These are phyloP conservation scores for Porcisia deanei DNA, from an alignment of 208 protist species.

Conservation along the genomic window DNA sequence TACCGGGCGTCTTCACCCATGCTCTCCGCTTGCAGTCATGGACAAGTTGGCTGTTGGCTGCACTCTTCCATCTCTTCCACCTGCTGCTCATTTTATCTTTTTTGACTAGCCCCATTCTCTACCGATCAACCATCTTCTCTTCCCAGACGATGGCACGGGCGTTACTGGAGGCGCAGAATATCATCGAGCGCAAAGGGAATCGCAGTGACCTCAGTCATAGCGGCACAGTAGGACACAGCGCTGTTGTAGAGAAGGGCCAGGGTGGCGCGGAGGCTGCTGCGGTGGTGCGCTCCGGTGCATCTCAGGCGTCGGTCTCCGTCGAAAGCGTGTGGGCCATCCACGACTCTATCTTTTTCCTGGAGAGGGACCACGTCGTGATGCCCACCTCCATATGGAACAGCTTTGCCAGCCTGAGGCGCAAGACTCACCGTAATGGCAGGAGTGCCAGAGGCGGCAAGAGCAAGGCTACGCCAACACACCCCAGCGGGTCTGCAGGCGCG, in stretches of 20 bases:
- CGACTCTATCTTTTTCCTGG: constrained; percentile 50
- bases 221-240: neutral
- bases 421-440: neutral
- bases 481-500: too few species aligned
- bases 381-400: constrained; percentile 35
- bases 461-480: too few species aligned
- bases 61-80: constrained; percentile 40
- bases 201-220: neutral
- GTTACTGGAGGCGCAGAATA: constrained; percentile 41
- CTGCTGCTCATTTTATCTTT: constrained; percentile 37
- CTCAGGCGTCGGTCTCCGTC: constrained; percentile 15
- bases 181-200: constrained; percentile 11
- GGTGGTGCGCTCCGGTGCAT: neutral
- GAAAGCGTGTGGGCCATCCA: constrained; percentile 55
- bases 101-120: constrained; percentile 33
- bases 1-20: constrained; percentile 18
- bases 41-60: constrained; percentile 26
- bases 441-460: neutral
- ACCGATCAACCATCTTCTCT: constrained; percentile 49
- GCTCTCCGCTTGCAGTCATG: constrained; percentile 33
- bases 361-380: constrained; percentile 34
- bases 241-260: neutral
- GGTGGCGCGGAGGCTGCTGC: neutral
- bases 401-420: constrained; percentile 20
- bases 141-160: constrained; percentile 30